Evolutionary conservation across 2,329 filamentous ascomycete species (phyloP).

Genomic region (Cladosporium sp.): DNA sequence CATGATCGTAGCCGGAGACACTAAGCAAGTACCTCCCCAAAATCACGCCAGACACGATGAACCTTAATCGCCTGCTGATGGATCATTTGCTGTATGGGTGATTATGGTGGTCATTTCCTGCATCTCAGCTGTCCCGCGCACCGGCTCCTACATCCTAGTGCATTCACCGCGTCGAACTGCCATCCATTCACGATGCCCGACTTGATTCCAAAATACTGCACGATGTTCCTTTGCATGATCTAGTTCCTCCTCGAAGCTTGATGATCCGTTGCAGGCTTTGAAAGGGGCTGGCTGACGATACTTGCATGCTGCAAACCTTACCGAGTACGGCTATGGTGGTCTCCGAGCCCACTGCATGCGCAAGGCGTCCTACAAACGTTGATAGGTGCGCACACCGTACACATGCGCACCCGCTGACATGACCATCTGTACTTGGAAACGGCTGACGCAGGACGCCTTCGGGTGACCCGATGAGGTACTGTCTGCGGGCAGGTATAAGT

Average conservation of each 20-base stretch:
- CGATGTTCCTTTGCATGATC: neutral
- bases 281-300: neutral
- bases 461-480: neutral
- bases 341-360: neutral
- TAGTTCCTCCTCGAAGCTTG: neutral
- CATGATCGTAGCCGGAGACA: neutral
- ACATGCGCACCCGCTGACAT: neutral
- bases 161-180: neutral
- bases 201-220: neutral
- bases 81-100: neutral
- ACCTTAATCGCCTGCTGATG: neutral
- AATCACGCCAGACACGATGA: neutral
- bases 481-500: neutral
- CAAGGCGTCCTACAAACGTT: neutral
- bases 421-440: slow-evolving; percentile 5
- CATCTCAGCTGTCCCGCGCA: slow-evolving; percentile 5
- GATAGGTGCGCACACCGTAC: neutral
- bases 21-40: slow-evolving; percentile 1
- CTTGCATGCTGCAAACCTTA: neutral
- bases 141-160: neutral
- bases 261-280: neutral
- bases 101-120: slow-evolving; percentile 1
- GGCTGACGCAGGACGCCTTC: neutral
- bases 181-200: neutral
- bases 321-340: neutral